Evolutionary conservation across 148 eudicot species (phyloP).

Genomic region (Camellia lanceoleosa): DNA sequence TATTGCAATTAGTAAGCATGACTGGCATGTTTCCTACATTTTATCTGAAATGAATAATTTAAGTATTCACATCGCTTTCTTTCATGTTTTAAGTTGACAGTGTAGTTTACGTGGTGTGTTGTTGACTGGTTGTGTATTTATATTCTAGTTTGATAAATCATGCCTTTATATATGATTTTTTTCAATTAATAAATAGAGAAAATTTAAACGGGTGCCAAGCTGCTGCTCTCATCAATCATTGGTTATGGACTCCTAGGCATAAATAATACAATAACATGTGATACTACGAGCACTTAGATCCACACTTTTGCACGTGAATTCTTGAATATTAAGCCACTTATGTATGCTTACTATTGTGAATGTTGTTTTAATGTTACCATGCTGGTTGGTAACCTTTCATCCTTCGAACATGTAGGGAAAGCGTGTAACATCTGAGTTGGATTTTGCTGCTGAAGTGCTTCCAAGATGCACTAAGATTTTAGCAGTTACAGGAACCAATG

Average conservation of each 20-base stretch:
- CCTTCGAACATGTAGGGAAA: constrained; percentile 14
- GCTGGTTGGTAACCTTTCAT: background rate
- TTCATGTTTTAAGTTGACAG: background rate
- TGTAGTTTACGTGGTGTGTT: background rate
- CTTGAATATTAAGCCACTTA: background rate
- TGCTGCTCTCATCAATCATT: background rate
- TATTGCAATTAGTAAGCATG: constrained; percentile 15
- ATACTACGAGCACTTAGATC: background rate
- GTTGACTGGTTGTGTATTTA: background rate
- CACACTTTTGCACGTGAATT: too few species aligned
- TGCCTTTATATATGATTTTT: background rate
- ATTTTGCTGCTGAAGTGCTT: constrained; percentile 26
- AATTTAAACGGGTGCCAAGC: background rate
- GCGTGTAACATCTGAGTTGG: constrained; percentile 19
- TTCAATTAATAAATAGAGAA: background rate
- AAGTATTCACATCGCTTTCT: background rate
- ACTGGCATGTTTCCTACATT: background rate
- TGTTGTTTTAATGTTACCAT: background rate
- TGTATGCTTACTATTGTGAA: background rate
- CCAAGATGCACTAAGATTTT: constrained; percentile 23
- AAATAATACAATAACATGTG: background rate
- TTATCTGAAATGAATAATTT: background rate
- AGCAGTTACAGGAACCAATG: constrained; percentile 25
- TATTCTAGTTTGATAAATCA: background rate
- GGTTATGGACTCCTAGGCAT: background rate